A percentile compares a stretch with the other conserved stretches of the same genome.
Evolutionary conservation across 2,329 filamentous ascomycete species (phyloP).

Genomic region (Claviceps capensis): DNA sequence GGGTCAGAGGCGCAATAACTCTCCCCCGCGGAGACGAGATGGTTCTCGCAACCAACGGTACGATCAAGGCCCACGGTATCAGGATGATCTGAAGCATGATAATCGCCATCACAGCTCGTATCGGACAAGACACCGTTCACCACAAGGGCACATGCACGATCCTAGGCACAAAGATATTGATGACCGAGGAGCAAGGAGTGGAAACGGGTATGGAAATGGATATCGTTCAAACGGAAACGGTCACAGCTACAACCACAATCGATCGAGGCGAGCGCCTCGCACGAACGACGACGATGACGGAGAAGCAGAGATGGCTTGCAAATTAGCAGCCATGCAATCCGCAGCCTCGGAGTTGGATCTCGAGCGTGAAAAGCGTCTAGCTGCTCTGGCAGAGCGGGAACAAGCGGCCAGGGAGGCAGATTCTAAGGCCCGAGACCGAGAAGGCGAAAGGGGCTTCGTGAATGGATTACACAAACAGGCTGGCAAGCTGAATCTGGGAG

Average conservation of each 20-base stretch:
- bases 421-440: conserved; percentile 47
- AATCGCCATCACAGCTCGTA: background rate
- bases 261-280: background rate
- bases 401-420: conserved; percentile 51
- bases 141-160: conserved; percentile 9
- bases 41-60: background rate
- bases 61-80: background rate
- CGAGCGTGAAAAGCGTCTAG: conserved; percentile 55
- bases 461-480: conserved; percentile 48
- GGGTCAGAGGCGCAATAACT: conserved; percentile 4
- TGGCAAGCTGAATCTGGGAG: conserved; percentile 35
- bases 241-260: conserved; percentile 3
- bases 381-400: conserved; percentile 52
- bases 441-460: conserved; percentile 51
- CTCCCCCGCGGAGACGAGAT: conserved; percentile 4
- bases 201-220: background rate
- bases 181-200: background rate
- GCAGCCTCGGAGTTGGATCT: conserved; percentile 55
- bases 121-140: background rate
- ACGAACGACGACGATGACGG: conserved; percentile 17
- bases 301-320: conserved; percentile 48
- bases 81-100: background rate
- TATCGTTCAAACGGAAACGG: conserved; percentile 8
- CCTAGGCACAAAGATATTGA: background rate
- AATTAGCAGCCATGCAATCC: conserved; percentile 59